Conservation (phyloP, 148 eudicot genomes). For the Drosera capensis region DNA sequence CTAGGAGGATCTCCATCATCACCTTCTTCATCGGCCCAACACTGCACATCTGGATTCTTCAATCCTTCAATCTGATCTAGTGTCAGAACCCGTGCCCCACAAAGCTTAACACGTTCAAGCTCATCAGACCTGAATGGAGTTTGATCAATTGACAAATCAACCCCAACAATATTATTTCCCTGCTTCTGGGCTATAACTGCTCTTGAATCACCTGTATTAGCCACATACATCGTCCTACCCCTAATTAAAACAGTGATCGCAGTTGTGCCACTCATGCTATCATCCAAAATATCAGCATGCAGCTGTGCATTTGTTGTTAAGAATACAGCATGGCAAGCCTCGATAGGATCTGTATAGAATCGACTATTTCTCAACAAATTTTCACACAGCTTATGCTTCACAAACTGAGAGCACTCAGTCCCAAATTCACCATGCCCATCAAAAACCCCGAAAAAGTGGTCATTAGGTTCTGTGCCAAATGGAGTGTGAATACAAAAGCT, state of each 20-base stretch:
- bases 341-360: slow-evolving; percentile 55
- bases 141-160: slow-evolving; percentile 85
- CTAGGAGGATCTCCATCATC: slow-evolving; percentile 99
- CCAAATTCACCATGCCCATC: slow-evolving; percentile 98
- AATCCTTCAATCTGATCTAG: slow-evolving; percentile 98
- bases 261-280: slow-evolving; percentile 98
- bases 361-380: slow-evolving; percentile 65
- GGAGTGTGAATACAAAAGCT: slow-evolving; percentile 95
- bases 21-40: slow-evolving; percentile 96
- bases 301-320: slow-evolving; percentile 71
- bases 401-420: slow-evolving; percentile 89
- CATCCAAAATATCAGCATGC: slow-evolving; percentile 76
- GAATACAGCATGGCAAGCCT: slow-evolving; percentile 77
- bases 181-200: slow-evolving; percentile 82
- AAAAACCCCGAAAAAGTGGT: slow-evolving; percentile 87
- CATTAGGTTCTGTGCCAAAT: slow-evolving; percentile 68
- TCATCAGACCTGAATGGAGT: slow-evolving; percentile 87
- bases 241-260: slow-evolving; percentile 79
- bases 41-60: slow-evolving; percentile 77
- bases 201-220: slow-evolving; percentile 93
- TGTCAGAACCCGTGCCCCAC: slow-evolving; percentile 97
- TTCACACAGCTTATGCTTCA: slow-evolving; percentile 71
- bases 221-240: slow-evolving; percentile 63
- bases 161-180: slow-evolving; percentile 69
- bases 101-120: slow-evolving; percentile 74